Percentiles rank a stretch among this genome's conserved stretches.
Conservation (phyloP, 805 yeast genomes). For the Grigorovia transvaalensis region DNA sequence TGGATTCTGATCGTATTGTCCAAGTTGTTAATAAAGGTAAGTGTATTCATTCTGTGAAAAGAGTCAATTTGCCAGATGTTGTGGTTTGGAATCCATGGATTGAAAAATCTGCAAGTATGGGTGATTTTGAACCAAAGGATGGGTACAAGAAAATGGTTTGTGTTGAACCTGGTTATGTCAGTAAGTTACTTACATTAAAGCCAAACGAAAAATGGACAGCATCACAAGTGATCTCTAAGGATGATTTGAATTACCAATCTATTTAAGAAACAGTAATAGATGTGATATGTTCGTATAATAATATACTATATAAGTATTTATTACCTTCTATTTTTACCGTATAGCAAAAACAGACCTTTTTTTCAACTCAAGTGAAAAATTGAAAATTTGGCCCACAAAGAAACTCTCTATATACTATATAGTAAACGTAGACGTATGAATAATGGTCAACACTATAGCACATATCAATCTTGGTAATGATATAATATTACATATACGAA, state of each 20-base stretch:
- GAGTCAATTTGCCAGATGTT: conserved; percentile 51
- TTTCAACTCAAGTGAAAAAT: too few species aligned
- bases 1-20: conserved; percentile 42
- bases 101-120: conserved; percentile 70
- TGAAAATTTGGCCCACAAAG: too few species aligned
- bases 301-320: too few species aligned
- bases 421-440: too few species aligned
- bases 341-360: too few species aligned
- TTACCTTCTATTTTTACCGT: too few species aligned
- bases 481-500: conserved; percentile 17
- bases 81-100: conserved; percentile 99
- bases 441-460: not conserved
- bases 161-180: conserved; percentile 87
- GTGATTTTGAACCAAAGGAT: conserved; percentile 75
- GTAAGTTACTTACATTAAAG: conserved; percentile 47
- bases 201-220: conserved; percentile 76
- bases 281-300: not conserved
- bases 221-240: conserved; percentile 47
- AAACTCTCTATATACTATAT: too few species aligned
- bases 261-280: conserved; percentile 10
- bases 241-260: conserved; percentile 52
- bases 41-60: conserved; percentile 56
- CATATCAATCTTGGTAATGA: conserved; percentile 12
- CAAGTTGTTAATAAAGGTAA: conserved; percentile 65
- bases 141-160: conserved; percentile 88